phyloP scores from a whole-genome alignment of 495 filamentous ascomycete genomes.

The Penicillium samsonianum region DNA sequence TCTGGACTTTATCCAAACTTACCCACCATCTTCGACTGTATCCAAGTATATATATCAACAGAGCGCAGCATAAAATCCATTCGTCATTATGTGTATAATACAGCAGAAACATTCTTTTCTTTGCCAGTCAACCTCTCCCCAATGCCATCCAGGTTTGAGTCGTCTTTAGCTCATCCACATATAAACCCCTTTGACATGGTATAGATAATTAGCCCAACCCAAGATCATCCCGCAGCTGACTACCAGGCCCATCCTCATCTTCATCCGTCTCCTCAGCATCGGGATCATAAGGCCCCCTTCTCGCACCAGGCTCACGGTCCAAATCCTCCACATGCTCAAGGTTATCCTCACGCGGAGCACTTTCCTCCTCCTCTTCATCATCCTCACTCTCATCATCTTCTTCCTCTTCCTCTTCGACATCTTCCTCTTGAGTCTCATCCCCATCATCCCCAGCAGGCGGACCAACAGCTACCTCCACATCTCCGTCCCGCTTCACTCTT shows the following conservation, averaged over 20 bases:
- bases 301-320: slow-evolving; percentile 37
- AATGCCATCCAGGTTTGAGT: background rate
- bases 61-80: slow-evolving; percentile 17
- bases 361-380: slow-evolving; percentile 46
- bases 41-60: background rate
- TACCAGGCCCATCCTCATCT: slow-evolving; percentile 45
- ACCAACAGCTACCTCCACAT: slow-evolving; percentile 39
- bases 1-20: background rate
- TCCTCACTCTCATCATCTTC: slow-evolving; percentile 58
- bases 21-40: background rate
- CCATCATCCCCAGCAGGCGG: slow-evolving; percentile 52
- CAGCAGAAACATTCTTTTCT: slow-evolving; percentile 14
- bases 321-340: slow-evolving; percentile 67
- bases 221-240: slow-evolving; percentile 46
- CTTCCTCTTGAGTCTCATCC: slow-evolving; percentile 55
- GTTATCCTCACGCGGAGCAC: slow-evolving; percentile 51
- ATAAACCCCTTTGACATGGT: background rate
- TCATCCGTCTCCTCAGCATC: slow-evolving; percentile 49
- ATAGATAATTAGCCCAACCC: slow-evolving; percentile 34
- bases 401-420: slow-evolving; percentile 54
- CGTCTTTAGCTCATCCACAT: background rate
- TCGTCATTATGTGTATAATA: slow-evolving; percentile 31
- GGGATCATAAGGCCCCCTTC: slow-evolving; percentile 35
- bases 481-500: slow-evolving; percentile 50
- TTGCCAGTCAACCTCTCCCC: background rate